Conservation (phyloP, 164 flowering plant species). For the Vitis rotundifolia region DNA sequence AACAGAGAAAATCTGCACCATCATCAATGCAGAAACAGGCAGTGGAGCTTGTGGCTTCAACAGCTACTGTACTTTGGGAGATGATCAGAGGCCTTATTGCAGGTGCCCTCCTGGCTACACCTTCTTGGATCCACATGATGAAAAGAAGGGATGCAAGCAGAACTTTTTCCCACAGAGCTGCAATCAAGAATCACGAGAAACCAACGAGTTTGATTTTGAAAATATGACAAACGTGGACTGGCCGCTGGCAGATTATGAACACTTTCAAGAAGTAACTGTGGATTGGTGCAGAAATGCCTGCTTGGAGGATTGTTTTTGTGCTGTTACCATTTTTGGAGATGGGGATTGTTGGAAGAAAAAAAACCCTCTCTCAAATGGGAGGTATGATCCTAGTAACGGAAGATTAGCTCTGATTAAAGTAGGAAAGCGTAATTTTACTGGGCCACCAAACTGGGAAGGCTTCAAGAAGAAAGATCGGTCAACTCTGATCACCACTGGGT, state of each 20-base stretch:
- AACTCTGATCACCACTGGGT: neutral
- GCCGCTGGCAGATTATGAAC: conserved; percentile 30
- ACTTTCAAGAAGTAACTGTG: neutral
- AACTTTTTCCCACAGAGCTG: conserved; percentile 23
- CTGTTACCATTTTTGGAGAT: conserved; percentile 20
- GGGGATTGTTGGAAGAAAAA: conserved; percentile 46
- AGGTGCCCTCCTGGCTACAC: no score
- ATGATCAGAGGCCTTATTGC: no score
- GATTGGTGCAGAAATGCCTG: conserved; percentile 33
- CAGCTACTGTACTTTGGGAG: neutral
- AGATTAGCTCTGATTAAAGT: conserved; percentile 28
- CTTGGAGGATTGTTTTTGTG: conserved; percentile 40
- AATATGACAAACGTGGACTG: conserved; percentile 29
- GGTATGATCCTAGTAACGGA: neutral
- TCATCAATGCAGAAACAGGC: no score
- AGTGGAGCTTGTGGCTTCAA: neutral
- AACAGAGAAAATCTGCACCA: no score
- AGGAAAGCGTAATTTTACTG: neutral
- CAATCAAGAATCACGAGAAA: neutral
- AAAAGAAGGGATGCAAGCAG: conserved; percentile 30
- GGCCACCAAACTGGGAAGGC: no score
- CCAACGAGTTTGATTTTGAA: neutral
- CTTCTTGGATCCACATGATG: conserved; percentile 4
- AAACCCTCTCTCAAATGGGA: conserved; percentile 33
- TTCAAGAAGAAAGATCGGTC: no score